Base-by-base conservation (phyloP, 1,284 basidiomycete genomes). In the Fomes fomentarius region DNA sequence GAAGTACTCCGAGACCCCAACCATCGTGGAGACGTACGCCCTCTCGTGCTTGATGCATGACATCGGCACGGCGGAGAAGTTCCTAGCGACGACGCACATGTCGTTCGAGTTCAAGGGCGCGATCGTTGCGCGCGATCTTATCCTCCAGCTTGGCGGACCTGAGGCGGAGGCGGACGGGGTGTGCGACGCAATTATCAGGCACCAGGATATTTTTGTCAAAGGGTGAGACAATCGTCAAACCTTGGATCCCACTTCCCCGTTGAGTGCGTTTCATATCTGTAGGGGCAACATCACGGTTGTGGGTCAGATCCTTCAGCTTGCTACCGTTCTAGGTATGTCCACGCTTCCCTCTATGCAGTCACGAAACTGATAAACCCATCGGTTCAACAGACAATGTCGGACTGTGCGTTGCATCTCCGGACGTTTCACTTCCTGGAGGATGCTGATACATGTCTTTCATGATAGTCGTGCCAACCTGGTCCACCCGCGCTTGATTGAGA, bases 91-190 rank as follows among this genome's bases (percentile, higher is more conserved):
- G 35, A 83, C 82, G 10, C 79, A 81, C 58, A 72, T 84, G 70
- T 81, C 78, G 22, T 84, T 83, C 64, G 83, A 84, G 68, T 83
- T 83, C 71, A 81, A 81, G 65, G 80, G 81, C 48, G 81, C 75
- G 30, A 81, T 83, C 51, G 72, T 82, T 28, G 80, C 79, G 26
- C 72, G 80, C 30, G 80, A 81, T 44, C 67, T 80, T 38, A 76
- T 83, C 42, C 66, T 81, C 24, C 53, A 71, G 26, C 65, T 70
- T 11, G 78, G 76, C 10, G 78, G 78, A 15, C 69, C 69, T 1
- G 76, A 79, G 68, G 77, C 81, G 56, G 80, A 82, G 60, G 81
- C 81, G 30, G 82, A 84, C 58, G 75, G 76, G 47, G 75, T 84
- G 8, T 80, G 78, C 60, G 82, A 84, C 57, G 79, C 81, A 30